These are phyloP conservation scores for Platanthera guangdongensis DNA, from an alignment of 106 monocot species.

Conservation along the genomic window DNA sequence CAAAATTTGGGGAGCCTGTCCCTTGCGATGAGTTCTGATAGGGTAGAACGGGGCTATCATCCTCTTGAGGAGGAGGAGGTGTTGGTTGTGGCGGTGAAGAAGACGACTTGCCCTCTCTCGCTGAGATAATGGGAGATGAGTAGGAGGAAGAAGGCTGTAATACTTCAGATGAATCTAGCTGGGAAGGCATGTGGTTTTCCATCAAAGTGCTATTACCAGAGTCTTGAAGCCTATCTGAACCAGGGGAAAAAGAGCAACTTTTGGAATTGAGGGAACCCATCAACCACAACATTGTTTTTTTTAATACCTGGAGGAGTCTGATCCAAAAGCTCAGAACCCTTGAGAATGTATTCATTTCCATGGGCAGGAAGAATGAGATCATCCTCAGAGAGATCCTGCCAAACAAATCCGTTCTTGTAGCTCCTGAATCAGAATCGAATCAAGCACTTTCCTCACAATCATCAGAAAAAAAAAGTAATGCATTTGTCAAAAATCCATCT, in stretches of 20 bases:
- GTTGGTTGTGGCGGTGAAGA: slow-evolving; percentile 19
- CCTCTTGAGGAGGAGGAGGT: slow-evolving; percentile 11
- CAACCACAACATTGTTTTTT: neutral
- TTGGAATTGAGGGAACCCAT: neutral
- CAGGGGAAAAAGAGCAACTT: neutral
- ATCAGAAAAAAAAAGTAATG: neutral
- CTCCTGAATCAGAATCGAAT: slow-evolving; percentile 34
- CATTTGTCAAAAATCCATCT: neutral
- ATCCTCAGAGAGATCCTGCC: slow-evolving; percentile 83
- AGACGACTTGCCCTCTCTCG: slow-evolving; percentile 27
- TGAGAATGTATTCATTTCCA: slow-evolving; percentile 73
- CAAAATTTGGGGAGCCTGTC: slow-evolving; percentile 10
- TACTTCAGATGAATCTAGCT: slow-evolving; percentile 18
- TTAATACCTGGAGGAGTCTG: slow-evolving; percentile 46
- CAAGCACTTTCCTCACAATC: neutral
- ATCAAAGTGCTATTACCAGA: slow-evolving; percentile 10
- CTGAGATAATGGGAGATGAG: slow-evolving; percentile 21
- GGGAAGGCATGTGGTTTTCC: slow-evolving; percentile 15
- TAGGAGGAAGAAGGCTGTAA: slow-evolving; percentile 22
- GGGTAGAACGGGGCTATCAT: slow-evolving; percentile 17
- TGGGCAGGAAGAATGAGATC: slow-evolving; percentile 58
- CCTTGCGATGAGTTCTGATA: slow-evolving; percentile 8
- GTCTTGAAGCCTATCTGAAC: slow-evolving; percentile 11
- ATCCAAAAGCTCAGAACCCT: slow-evolving; percentile 76
- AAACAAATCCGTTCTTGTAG: slow-evolving; percentile 91